Conservation (phyloP, 2,329 filamentous ascomycete species). For the Nemania diffusa region DNA sequence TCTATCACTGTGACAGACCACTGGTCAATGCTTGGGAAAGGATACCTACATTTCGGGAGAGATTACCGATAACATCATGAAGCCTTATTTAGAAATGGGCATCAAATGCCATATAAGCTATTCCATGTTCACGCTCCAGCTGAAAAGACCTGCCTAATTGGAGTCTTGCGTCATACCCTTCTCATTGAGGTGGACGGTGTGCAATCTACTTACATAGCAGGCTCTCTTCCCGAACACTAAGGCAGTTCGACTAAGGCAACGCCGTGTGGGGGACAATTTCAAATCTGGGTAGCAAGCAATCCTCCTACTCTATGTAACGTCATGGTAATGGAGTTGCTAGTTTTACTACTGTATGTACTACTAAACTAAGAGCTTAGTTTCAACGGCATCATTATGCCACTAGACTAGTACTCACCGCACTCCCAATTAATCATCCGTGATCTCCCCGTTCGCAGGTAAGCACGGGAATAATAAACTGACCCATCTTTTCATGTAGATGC, state of each 20-base stretch:
- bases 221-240: constrained; percentile 28
- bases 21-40: constrained; percentile 1
- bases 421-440: not conserved
- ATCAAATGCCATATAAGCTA: constrained; percentile 19
- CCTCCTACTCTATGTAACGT: not conserved
- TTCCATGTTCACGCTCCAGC: constrained; percentile 1
- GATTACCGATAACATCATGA: constrained; percentile 24
- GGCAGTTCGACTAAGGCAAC: constrained; percentile 11
- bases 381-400: not conserved
- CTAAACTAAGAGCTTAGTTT: not conserved
- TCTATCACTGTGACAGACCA: not conserved
- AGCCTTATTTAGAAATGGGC: constrained; percentile 14
- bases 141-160: constrained; percentile 27
- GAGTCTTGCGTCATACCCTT: constrained; percentile 16
- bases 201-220: constrained; percentile 12
- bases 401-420: constrained; percentile 1
- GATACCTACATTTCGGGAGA: constrained; percentile 9
- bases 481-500: constrained; percentile 26
- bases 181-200: constrained; percentile 9
- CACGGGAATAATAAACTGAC: constrained; percentile 2
- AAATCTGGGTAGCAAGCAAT: constrained; percentile 15
- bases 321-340: not conserved
- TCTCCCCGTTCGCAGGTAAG: constrained; percentile 5
- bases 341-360: not conserved
- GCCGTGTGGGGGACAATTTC: constrained; percentile 22